Percentiles rank a stretch among this genome's conserved stretches.
phyloP scores from a whole-genome alignment of 805 yeast genomes.

The Wickerhamomyces alni region DNA sequence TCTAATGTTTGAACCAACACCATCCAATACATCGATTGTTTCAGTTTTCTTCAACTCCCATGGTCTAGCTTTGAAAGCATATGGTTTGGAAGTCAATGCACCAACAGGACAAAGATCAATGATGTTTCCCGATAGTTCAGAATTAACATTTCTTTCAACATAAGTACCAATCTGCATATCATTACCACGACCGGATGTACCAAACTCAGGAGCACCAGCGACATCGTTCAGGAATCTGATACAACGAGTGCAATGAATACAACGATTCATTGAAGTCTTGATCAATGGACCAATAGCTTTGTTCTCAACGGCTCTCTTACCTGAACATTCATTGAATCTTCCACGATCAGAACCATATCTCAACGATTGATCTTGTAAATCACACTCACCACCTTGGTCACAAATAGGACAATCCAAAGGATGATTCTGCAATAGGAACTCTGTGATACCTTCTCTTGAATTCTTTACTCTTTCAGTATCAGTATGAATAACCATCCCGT shows the following conservation, averaged over 20 bases:
- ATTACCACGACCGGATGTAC: conserved; percentile 86
- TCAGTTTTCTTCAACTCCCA: conserved; percentile 92
- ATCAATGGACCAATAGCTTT: conserved; percentile 86
- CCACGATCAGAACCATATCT: conserved; percentile 86
- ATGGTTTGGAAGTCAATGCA: conserved; percentile 84
- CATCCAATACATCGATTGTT: conserved; percentile 80
- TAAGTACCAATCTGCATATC: conserved; percentile 90
- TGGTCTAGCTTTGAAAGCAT: conserved; percentile 88
- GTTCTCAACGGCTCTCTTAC: conserved; percentile 87
- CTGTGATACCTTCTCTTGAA: conserved; percentile 88
- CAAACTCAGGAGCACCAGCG: conserved; percentile 90
- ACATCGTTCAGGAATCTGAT: conserved; percentile 85
- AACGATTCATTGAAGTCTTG: conserved; percentile 87
- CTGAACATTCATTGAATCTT: conserved; percentile 72
- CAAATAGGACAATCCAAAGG: conserved; percentile 91
- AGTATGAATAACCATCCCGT: conserved; percentile 84
- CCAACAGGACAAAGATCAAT: conserved; percentile 90
- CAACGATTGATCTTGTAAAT: conserved; percentile 79
- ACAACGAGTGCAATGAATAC: conserved; percentile 90
- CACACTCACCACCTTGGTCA: conserved; percentile 95
- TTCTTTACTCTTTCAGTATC: conserved; percentile 70
- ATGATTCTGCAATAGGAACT: conserved; percentile 81
- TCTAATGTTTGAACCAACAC: conserved; percentile 73
- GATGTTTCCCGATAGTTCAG: conserved; percentile 82
- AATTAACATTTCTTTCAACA: conserved; percentile 75